phyloP scores from a whole-genome alignment of 1,139 yeast genomes.

The Taphrina wiesneri region DNA sequence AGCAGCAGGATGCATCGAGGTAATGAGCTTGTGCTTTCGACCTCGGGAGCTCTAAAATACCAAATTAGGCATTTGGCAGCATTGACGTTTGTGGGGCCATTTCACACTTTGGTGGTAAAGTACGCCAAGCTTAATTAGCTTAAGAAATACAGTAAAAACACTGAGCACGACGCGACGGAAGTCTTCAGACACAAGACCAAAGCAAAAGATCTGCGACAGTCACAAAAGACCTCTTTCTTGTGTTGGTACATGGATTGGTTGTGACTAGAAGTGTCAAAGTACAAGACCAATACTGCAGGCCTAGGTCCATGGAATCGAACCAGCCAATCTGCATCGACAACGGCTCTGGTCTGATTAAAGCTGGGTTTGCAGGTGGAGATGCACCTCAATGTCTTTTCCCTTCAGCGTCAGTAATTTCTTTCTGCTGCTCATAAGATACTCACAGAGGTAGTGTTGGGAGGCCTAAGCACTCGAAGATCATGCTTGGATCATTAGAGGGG shows the following conservation, averaged over 20 bases:
- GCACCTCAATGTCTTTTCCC: constrained; percentile 63
- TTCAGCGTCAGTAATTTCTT: constrained; percentile 45
- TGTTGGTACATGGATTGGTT: neutral
- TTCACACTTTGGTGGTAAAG: neutral
- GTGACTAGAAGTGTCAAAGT: neutral
- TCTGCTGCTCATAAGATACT: neutral
- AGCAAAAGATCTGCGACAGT: neutral
- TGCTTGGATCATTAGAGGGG: constrained; percentile 75
- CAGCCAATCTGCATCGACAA: constrained; percentile 34
- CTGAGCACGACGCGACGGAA: neutral
- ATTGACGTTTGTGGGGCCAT: neutral
- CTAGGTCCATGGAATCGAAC: constrained; percentile 17
- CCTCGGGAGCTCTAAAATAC: neutral
- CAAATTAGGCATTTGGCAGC: neutral
- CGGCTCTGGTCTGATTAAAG: constrained; percentile 84
- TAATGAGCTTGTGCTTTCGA: no score
- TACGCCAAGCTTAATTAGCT: no score
- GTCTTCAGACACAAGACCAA: neutral
- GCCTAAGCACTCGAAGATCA: constrained; percentile 78
- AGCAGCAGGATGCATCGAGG: no score
- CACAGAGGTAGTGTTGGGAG: constrained; percentile 58
- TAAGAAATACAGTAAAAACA: neutral
- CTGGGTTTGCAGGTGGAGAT: constrained; percentile 93
- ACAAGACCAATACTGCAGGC: neutral
- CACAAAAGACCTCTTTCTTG: no score